Evolutionary conservation across 441 rosid species (phyloP), one percentile per base, ranked within the genome.

Genomic region (Macaranga tanarius): DNA sequence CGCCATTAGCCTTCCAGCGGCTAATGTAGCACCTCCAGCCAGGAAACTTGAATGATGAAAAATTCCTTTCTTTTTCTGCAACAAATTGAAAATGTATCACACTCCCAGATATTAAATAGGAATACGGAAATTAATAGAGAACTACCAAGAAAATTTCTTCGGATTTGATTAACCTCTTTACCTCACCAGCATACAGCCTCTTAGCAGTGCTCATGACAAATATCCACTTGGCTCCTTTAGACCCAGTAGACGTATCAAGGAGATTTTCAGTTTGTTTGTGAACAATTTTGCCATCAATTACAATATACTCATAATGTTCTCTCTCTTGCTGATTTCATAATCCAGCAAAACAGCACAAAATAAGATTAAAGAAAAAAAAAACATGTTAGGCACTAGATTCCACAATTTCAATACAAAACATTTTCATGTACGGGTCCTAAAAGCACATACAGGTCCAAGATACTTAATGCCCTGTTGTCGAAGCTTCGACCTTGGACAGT

Each of bases 1-100:
- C 38, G 79, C 91, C 38, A 60, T 76, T 5, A 94, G 81, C 80
- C 97, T 88, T 83, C 99, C 99, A 3, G 99, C 97, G 2, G 96
- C 96, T 77, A 92, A 67, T 0, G 99, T 88, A 56, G 86, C 90
- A 82, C 99, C 99, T 45, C 99, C 99, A 2, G 99, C 99, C 84
- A 94, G 81, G 73, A 94, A 94, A 75, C 97, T 94, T 4, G 99
- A 94, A 84, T 94, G 97, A 76, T 94, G 99, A 75, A 94, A 94
- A 59, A 42, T 72, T 70, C 99, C 99, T 80, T 94, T 94, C 97
- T 88, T 88, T 74, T 94, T 94, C 97, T 94, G 86, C 65, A 83
- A 70, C 74, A 70, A 22, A 62, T 48, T 38, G 71, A 70, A 34
- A 44, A 28, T 15, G 15, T 0, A 26, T 62, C 55, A 69, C 17